A percentile compares a stretch with the other conserved stretches of the same genome.
phyloP scores from a whole-genome alignment of 2,329 filamentous ascomycete genomes.

The Acrocalymma vagum region DNA sequence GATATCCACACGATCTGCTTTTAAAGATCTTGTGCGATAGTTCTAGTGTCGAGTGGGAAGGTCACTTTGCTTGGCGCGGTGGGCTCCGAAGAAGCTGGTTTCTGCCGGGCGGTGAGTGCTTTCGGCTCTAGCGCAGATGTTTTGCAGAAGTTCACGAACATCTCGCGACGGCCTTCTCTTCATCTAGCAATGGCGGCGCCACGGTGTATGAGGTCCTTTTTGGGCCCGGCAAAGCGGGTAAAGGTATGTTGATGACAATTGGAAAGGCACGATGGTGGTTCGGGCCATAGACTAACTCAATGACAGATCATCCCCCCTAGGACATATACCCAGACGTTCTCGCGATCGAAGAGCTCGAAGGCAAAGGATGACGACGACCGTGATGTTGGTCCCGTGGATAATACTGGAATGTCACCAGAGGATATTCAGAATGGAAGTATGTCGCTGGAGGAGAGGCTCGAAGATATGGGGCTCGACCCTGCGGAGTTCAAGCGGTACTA shows the following conservation, averaged over 20 bases:
- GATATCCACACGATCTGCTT: conserved; percentile 1
- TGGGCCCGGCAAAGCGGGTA: conserved; percentile 52
- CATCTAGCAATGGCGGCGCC: conserved; percentile 53
- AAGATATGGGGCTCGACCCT: conserved; percentile 36
- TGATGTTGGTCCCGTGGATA: conserved; percentile 10
- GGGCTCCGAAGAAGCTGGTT: conserved; percentile 28
- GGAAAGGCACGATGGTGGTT: background rate
- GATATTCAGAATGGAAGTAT: conserved; percentile 30
- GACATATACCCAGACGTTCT: conserved; percentile 32
- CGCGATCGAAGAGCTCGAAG: conserved; percentile 27
- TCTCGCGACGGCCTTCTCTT: conserved; percentile 16
- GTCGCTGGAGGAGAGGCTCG: conserved; percentile 35
- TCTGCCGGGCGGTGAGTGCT: conserved; percentile 35
- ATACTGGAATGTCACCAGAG: conserved; percentile 19
- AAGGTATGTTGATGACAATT: conserved; percentile 40
- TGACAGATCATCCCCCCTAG: conserved; percentile 34
- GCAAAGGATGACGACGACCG: conserved; percentile 27
- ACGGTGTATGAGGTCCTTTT: conserved; percentile 53
- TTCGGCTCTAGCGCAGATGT: conserved; percentile 27
- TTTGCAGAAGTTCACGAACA: conserved; percentile 30
- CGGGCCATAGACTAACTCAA: conserved; percentile 23
- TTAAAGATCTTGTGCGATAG: too few relatives aligned
- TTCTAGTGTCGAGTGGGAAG: conserved; percentile 35
- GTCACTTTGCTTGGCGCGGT: conserved; percentile 34
- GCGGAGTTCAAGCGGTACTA: conserved; percentile 38